Evolutionary conservation across 2,329 filamentous ascomycete genomes (phyloP).

Genomic region (Aspergillus texensis): DNA sequence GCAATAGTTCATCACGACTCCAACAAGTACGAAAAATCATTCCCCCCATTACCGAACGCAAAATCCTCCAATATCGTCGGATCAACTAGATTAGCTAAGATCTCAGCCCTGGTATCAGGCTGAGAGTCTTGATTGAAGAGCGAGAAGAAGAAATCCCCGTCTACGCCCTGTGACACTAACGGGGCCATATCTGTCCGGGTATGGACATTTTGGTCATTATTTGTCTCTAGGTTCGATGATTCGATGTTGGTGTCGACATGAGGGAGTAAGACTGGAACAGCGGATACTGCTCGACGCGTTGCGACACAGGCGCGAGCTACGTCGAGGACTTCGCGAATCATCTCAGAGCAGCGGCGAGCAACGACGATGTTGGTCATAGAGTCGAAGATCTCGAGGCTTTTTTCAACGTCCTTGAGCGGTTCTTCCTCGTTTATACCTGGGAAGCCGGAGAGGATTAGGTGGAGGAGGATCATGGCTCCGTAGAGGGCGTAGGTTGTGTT

Average conservation of each 20-base stretch:
- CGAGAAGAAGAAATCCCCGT: constrained; percentile 22
- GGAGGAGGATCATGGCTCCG: constrained; percentile 36
- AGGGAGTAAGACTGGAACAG: background rate
- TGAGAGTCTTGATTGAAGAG: constrained; percentile 22
- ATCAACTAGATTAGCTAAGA: constrained; percentile 28
- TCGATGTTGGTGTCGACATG: background rate
- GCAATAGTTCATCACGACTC: constrained; percentile 3
- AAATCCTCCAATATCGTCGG: constrained; percentile 28
- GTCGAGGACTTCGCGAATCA: constrained; percentile 32
- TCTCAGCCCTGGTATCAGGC: constrained; percentile 23
- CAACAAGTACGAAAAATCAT: constrained; percentile 20
- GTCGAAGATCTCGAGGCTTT: constrained; percentile 33
- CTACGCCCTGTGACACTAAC: background rate
- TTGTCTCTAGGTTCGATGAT: background rate
- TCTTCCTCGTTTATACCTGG: constrained; percentile 22
- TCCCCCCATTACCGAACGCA: constrained; percentile 24
- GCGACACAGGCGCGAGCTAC: constrained; percentile 24
- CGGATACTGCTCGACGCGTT: constrained; percentile 10
- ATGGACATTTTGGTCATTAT: background rate
- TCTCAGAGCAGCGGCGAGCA: constrained; percentile 34
- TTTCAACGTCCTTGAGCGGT: constrained; percentile 32
- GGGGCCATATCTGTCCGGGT: background rate
- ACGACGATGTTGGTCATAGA: constrained; percentile 36
- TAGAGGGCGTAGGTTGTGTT: constrained; percentile 38
- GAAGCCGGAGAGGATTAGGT: constrained; percentile 28